Percentiles rank a stretch among this genome's conserved stretches.
phyloP scores from a whole-genome alignment of 345 rosid species.

The Noccaea caerulescens region DNA sequence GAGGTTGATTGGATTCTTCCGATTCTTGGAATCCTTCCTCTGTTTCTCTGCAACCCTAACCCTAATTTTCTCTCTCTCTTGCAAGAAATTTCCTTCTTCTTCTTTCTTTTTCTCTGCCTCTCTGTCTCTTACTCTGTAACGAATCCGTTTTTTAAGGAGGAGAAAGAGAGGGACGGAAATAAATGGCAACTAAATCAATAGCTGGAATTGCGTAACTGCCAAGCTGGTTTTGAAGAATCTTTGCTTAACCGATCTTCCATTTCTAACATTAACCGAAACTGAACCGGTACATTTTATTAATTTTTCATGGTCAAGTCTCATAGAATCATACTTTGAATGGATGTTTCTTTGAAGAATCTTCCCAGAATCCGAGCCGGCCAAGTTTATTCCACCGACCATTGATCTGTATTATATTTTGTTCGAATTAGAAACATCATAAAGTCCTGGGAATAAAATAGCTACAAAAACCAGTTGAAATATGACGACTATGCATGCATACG shows the following conservation, averaged over 20 bases:
- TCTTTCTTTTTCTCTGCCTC: not conserved
- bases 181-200: conserved; percentile 26
- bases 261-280: conserved; percentile 2
- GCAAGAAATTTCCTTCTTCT: conserved; percentile 3
- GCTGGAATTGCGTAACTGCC: conserved; percentile 35
- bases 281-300: not conserved
- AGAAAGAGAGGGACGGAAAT: conserved; percentile 7
- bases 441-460: not conserved
- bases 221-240: conserved; percentile 13
- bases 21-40: conserved; percentile 22
- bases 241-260: not conserved
- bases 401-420: not conserved
- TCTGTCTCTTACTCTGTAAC: conserved; percentile 9
- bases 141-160: conserved; percentile 25
- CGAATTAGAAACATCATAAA: not conserved
- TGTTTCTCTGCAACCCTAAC: conserved; percentile 45
- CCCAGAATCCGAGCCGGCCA: conserved; percentile 8
- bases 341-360: not conserved
- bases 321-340: too few relatives aligned
- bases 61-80: conserved; percentile 34
- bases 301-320: too few relatives aligned
- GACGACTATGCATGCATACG: not conserved
- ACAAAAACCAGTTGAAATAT: not conserved
- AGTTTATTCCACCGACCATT: not conserved
- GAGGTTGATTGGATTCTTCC: conserved; percentile 14